Evolutionary conservation across 83 land plant genomes (phyloP).

Genomic region (Diphasiastrum complanatum): DNA sequence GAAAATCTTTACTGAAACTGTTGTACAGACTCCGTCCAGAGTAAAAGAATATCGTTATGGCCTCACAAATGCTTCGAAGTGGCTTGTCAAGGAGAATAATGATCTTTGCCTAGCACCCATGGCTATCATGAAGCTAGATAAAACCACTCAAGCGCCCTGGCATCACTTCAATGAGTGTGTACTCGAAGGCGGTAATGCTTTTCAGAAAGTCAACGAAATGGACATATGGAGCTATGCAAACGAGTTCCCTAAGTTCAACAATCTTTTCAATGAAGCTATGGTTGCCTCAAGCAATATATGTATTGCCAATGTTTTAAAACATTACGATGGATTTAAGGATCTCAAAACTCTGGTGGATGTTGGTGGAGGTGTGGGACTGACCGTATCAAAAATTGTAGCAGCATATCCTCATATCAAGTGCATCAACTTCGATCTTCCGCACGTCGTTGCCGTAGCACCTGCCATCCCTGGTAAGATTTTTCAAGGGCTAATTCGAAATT

Average conservation of each 20-base stretch:
- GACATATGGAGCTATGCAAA: constrained; percentile 8
- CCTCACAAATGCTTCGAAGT: constrained; percentile 33
- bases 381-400: constrained; percentile 26
- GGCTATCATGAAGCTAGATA: constrained; percentile 10
- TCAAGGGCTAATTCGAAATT: neutral
- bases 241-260: constrained; percentile 1
- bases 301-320: constrained; percentile 17
- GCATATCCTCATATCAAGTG: constrained; percentile 34
- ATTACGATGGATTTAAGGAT: constrained; percentile 30
- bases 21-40: too few species aligned
- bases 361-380: constrained; percentile 42
- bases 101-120: constrained; percentile 7
- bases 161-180: constrained; percentile 18
- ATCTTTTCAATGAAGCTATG: constrained; percentile 19
- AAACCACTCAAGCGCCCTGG: constrained; percentile 2
- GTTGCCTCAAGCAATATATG: constrained; percentile 14
- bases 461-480: neutral
- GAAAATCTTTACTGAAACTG: too few species aligned
- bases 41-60: too few species aligned
- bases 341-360: constrained; percentile 36
- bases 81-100: constrained; percentile 5
- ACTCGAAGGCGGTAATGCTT: constrained; percentile 15
- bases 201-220: constrained; percentile 9
- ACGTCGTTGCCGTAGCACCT: constrained; percentile 28
- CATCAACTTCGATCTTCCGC: constrained; percentile 46